Evolutionary conservation across 768 basidiomycete species (phyloP).

Genomic region (Suillus brevipes): DNA sequence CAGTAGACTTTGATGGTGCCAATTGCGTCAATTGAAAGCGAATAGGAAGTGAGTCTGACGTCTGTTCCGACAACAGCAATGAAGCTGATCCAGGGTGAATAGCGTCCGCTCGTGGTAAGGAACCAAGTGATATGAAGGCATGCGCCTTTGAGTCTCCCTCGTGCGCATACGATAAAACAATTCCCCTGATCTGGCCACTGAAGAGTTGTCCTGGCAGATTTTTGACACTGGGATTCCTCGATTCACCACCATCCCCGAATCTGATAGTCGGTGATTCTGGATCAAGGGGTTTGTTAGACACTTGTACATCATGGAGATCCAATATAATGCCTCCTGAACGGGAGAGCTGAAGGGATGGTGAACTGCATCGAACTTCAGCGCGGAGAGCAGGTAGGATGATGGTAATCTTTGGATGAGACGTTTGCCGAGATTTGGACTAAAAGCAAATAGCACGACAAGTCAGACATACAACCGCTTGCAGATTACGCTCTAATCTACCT

Average conservation of each 20-base stretch:
- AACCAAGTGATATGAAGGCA: conserved; percentile 52
- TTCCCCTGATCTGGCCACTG: conserved; percentile 43
- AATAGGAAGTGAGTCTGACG: conserved; percentile 19
- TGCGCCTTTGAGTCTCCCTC: conserved; percentile 41
- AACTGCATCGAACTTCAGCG: conserved; percentile 64
- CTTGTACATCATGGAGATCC: conserved; percentile 55
- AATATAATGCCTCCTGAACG: conserved; percentile 72
- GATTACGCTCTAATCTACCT: conserved; percentile 16
- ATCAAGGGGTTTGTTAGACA: conserved; percentile 34
- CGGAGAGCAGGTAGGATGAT: conserved; percentile 42
- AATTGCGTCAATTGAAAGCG: conserved; percentile 22
- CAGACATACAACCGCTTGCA: background rate
- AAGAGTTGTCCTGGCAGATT: conserved; percentile 27
- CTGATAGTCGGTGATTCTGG: conserved; percentile 25
- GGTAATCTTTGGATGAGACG: background rate
- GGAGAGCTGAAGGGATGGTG: conserved; percentile 44
- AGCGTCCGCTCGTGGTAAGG: conserved; percentile 30
- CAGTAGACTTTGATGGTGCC: background rate
- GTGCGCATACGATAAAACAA: conserved; percentile 51
- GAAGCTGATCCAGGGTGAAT: conserved; percentile 1
- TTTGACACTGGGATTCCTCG: conserved; percentile 5
- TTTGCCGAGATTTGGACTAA: conserved; percentile 2
- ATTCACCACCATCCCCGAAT: conserved; percentile 27
- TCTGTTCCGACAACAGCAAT: conserved; percentile 27
- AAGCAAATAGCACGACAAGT: background rate